phyloP scores from a whole-genome alignment of 768 basidiomycete genomes.

The Mycena indigotica region DNA sequence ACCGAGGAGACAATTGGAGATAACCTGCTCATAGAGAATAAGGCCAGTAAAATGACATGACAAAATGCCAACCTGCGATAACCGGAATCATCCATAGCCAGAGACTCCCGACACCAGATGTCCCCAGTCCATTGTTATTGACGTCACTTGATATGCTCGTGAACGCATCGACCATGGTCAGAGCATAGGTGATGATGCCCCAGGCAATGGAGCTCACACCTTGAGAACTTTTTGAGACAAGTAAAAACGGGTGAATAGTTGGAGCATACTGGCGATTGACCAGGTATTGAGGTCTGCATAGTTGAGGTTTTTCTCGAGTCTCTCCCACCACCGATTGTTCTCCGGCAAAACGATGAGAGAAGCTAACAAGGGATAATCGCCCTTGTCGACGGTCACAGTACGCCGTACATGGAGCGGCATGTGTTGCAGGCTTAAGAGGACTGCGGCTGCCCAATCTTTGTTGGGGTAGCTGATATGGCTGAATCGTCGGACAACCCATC shows the following conservation, averaged over 20 bases:
- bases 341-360: slow-evolving; percentile 45
- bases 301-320: slow-evolving; percentile 35
- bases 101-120: slow-evolving; percentile 33
- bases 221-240: slow-evolving; percentile 6
- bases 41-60: too few species aligned
- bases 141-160: slow-evolving; percentile 22
- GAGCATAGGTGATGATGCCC: slow-evolving; percentile 46
- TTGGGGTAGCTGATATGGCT: slow-evolving; percentile 34
- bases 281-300: slow-evolving; percentile 37
- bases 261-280: slow-evolving; percentile 36
- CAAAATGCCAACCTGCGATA: slow-evolving; percentile 31
- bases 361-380: slow-evolving; percentile 34
- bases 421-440: slow-evolving; percentile 46
- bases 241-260: too few species aligned
- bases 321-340: slow-evolving; percentile 47
- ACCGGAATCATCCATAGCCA: slow-evolving; percentile 49
- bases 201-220: slow-evolving; percentile 43
- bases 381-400: too few species aligned
- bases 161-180: slow-evolving; percentile 42
- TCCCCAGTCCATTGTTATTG: slow-evolving; percentile 37
- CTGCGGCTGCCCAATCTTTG: slow-evolving; percentile 30
- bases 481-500: slow-evolving; percentile 42
- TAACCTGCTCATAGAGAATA: slow-evolving; percentile 33
- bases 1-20: slow-evolving; percentile 43
- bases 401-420: slow-evolving; percentile 34